phyloP scores from a whole-genome alignment of 495 filamentous ascomycete species.

The Penicillium desertorum region DNA sequence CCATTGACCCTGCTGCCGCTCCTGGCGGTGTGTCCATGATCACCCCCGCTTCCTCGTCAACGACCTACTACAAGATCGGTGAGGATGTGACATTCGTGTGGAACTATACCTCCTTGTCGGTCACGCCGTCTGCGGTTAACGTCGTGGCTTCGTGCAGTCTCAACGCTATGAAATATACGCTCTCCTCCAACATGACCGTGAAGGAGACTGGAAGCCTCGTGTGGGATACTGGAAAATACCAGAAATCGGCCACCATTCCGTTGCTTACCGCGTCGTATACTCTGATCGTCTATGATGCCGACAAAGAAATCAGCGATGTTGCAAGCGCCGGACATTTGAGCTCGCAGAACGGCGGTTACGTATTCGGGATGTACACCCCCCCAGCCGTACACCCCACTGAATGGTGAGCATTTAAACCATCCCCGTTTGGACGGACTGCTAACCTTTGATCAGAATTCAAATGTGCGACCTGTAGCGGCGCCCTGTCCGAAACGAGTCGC shows the following conservation, averaged over 20 bases:
- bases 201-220: constrained; percentile 56
- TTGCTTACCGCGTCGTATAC: constrained; percentile 79
- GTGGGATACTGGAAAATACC: constrained; percentile 80
- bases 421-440: constrained; percentile 4
- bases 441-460: constrained; percentile 46
- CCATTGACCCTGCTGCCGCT: constrained; percentile 58
- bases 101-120: constrained; percentile 90
- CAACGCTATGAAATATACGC: constrained; percentile 64
- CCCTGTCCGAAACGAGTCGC: constrained; percentile 60
- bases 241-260: constrained; percentile 58
- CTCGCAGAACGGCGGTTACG: constrained; percentile 57
- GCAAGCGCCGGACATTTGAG: constrained; percentile 72
- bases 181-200: constrained; percentile 63
- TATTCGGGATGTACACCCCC: constrained; percentile 81
- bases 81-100: constrained; percentile 82
- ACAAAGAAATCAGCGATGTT: constrained; percentile 57
- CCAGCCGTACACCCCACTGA: constrained; percentile 61
- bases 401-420: constrained; percentile 47
- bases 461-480: constrained; percentile 73
- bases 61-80: constrained; percentile 84
- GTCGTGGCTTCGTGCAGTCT: constrained; percentile 75
- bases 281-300: constrained; percentile 76
- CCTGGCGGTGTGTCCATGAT: constrained; percentile 81
- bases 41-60: constrained; percentile 61
- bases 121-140: constrained; percentile 75